These are phyloP conservation scores for Glycyrrhiza uralensis DNA, from an alignment of 306 rosid species.

Conservation along the genomic window DNA sequence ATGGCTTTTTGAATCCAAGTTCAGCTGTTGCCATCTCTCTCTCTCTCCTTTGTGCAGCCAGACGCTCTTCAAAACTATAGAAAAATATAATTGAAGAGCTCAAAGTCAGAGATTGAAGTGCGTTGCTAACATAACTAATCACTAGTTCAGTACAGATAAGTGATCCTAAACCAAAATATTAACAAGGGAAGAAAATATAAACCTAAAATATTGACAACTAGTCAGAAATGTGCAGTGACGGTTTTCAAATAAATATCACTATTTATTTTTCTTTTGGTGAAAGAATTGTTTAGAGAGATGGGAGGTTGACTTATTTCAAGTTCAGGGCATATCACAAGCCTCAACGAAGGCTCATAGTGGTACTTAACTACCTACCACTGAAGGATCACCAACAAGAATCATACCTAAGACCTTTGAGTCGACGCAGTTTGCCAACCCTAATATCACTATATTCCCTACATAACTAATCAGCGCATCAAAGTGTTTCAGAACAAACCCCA, in stretches of 20 bases:
- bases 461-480: conserved; percentile 7
- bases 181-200: conserved; percentile 18
- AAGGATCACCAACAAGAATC: conserved; percentile 1
- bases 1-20: conserved; percentile 81
- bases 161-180: conserved; percentile 14
- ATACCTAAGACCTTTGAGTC: not conserved
- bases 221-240: not conserved
- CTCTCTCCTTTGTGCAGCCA: conserved; percentile 91
- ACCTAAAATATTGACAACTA: not conserved
- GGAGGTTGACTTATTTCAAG: not conserved
- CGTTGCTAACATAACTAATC: conserved; percentile 4
- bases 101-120: conserved; percentile 17
- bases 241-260: not conserved
- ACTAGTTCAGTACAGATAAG: not conserved
- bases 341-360: not conserved
- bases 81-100: conserved; percentile 21
- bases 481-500: conserved; percentile 10
- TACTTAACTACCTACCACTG: not conserved
- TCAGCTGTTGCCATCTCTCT: conserved; percentile 67
- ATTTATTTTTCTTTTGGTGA: not conserved
- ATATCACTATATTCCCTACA: not conserved
- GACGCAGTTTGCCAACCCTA: conserved; percentile 9
- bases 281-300: not conserved
- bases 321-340: not conserved
- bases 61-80: conserved; percentile 91